These are phyloP conservation scores for Lycium barbarum DNA, from an alignment of 257 asterid species.

Conservation along the genomic window DNA sequence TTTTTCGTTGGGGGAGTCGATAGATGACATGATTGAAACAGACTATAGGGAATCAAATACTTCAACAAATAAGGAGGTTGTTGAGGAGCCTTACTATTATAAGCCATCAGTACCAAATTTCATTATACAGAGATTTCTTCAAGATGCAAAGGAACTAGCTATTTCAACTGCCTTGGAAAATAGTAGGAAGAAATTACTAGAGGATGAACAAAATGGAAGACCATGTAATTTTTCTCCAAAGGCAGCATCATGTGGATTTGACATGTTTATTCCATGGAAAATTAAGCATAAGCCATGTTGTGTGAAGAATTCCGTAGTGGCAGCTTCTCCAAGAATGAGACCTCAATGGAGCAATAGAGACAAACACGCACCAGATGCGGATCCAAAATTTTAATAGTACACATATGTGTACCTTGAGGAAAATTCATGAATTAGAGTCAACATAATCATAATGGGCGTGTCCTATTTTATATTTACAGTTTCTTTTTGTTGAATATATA, in stretches of 20 bases:
- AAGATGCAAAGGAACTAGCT: conserved; percentile 84
- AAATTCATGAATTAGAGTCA: not conserved
- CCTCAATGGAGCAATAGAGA: conserved; percentile 32
- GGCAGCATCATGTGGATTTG: conserved; percentile 67
- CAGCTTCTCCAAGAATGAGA: conserved; percentile 30
- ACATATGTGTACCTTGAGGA: not conserved
- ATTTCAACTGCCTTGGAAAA: conserved; percentile 49
- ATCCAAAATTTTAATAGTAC: conserved; percentile 5
- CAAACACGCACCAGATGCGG: not conserved
- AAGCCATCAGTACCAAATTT: conserved; percentile 50
- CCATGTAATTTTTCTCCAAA: conserved; percentile 17
- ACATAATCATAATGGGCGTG: not conserved
- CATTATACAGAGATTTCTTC: conserved; percentile 73
- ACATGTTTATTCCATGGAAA: conserved; percentile 64
- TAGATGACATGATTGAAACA: conserved; percentile 36
- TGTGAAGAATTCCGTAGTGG: conserved; percentile 55
- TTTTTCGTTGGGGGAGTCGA: conserved; percentile 67
- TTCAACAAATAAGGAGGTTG: conserved; percentile 30
- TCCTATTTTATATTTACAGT: not conserved
- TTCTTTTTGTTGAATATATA: not conserved
- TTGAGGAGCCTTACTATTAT: conserved; percentile 26
- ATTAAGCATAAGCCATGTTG: conserved; percentile 64
- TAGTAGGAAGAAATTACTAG: conserved; percentile 34
- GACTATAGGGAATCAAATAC: conserved; percentile 32
- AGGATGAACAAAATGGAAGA: conserved; percentile 36